Percentiles rank a stretch among this genome's conserved stretches.
Conservation (phyloP, 192 early-diverging fungal genomes). For the Backusella australiensis region DNA sequence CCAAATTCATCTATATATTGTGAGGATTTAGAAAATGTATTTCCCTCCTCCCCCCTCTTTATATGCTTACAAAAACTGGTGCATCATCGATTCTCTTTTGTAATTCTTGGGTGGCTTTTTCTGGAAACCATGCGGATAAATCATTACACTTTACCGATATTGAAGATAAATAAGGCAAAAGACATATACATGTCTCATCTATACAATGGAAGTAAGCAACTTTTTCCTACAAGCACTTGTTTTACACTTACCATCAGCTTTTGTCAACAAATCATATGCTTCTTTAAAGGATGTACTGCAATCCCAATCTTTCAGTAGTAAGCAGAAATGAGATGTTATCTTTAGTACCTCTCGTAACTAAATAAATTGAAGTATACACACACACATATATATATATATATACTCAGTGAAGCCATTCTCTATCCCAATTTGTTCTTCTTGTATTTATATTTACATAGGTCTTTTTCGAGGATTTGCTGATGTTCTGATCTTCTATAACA, state of each 20-base stretch:
- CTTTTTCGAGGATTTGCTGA: neutral
- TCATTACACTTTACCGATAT: slow-evolving; percentile 9
- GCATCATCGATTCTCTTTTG: neutral
- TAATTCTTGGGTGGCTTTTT: neutral
- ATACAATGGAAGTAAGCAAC: neutral
- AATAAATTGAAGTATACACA: neutral
- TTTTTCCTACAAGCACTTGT: neutral
- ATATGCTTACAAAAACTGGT: slow-evolving; percentile 9
- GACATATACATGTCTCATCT: neutral
- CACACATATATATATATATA: too few species aligned
- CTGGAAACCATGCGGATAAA: slow-evolving; percentile 11
- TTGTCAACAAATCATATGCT: slow-evolving; percentile 6
- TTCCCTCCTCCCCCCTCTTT: neutral
- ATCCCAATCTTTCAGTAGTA: slow-evolving; percentile 10
- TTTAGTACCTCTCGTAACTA: slow-evolving; percentile 14
- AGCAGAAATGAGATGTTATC: slow-evolving; percentile 12
- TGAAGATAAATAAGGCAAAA: slow-evolving; percentile 19
- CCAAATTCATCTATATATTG: slow-evolving; percentile 15
- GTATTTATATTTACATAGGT: neutral
- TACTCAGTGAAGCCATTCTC: neutral
- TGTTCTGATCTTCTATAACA: neutral
- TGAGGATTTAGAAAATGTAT: neutral
- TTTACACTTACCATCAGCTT: slow-evolving; percentile 7
- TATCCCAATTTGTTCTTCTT: neutral
- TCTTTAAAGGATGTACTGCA: slow-evolving; percentile 13